phyloP scores from a whole-genome alignment of 805 yeast species.

The Suhomyces tanzawaensis region DNA sequence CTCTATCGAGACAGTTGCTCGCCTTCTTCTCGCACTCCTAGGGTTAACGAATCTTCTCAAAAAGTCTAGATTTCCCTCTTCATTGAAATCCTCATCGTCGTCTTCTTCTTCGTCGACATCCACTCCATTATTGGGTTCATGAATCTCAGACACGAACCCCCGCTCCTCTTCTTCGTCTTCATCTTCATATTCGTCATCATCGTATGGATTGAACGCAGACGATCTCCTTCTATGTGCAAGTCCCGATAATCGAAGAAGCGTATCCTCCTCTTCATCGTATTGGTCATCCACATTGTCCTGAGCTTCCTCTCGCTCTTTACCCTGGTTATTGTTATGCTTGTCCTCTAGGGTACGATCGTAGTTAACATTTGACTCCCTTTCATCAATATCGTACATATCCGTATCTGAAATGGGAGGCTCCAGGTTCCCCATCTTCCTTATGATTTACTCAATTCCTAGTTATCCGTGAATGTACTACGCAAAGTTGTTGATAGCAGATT shows the following conservation, averaged over 20 bases:
- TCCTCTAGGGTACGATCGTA: neutral
- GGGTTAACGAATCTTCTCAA: constrained; percentile 19
- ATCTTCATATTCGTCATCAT: constrained; percentile 19
- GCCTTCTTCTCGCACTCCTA: constrained; percentile 8
- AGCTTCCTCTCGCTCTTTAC: neutral
- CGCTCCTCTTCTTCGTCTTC: constrained; percentile 19
- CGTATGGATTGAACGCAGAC: constrained; percentile 12
- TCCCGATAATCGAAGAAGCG: constrained; percentile 39
- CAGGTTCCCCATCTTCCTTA: too few species aligned
- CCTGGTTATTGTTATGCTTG: neutral
- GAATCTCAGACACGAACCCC: too few species aligned
- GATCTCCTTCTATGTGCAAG: constrained; percentile 28
- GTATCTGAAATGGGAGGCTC: too few species aligned
- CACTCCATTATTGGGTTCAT: too few species aligned
- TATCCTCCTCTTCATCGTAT: constrained; percentile 19
- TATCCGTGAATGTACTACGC: too few species aligned
- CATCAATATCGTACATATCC: neutral
- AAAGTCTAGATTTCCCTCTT: constrained; percentile 18
- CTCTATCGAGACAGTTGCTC: constrained; percentile 1
- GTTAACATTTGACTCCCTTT: neutral
- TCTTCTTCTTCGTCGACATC: constrained; percentile 12
- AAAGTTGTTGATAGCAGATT: too few species aligned
- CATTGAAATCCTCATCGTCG: constrained; percentile 13
- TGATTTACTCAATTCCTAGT: too few species aligned
- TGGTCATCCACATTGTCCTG: constrained; percentile 10